Percentiles rank a stretch among this genome's conserved stretches.
phyloP scores from a whole-genome alignment of 495 filamentous ascomycete species.

The Delitschia confertaspora region DNA sequence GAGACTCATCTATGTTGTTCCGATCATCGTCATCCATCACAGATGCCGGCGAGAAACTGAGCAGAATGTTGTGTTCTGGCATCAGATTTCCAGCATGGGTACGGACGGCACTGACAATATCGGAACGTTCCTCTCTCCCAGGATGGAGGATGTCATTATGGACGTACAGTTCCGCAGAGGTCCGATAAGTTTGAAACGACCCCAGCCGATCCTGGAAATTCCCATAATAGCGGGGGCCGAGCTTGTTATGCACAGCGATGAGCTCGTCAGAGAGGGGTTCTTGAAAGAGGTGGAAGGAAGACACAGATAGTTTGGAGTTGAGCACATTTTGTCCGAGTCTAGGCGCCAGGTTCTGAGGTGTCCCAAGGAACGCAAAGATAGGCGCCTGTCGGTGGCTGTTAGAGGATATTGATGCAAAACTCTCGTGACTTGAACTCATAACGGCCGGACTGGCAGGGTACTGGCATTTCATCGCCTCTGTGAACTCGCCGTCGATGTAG shows the following conservation, averaged over 20 bases:
- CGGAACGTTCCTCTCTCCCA: slow-evolving; percentile 83
- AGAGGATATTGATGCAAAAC: slow-evolving; percentile 50
- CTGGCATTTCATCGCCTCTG: slow-evolving; percentile 79
- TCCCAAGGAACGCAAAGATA: slow-evolving; percentile 88
- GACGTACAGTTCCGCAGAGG: slow-evolving; percentile 83
- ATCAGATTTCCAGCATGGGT: slow-evolving; percentile 71
- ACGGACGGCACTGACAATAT: slow-evolving; percentile 80
- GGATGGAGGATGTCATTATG: slow-evolving; percentile 87
- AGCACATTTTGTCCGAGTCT: slow-evolving; percentile 69
- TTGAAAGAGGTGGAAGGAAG: slow-evolving; percentile 78
- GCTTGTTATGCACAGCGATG: slow-evolving; percentile 77
- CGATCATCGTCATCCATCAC: slow-evolving; percentile 68
- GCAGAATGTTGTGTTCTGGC: slow-evolving; percentile 70
- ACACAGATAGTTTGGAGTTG: slow-evolving; percentile 75
- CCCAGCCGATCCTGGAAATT: slow-evolving; percentile 96
- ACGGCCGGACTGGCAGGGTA: slow-evolving; percentile 67
- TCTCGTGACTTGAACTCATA: slow-evolving; percentile 50
- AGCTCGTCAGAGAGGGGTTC: slow-evolving; percentile 87
- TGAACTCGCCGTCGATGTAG: slow-evolving; percentile 87
- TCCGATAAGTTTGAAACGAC: slow-evolving; percentile 91
- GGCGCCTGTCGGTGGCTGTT: slow-evolving; percentile 38
- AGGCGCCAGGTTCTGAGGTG: slow-evolving; percentile 80
- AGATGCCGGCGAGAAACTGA: slow-evolving; percentile 72
- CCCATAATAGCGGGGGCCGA: slow-evolving; percentile 83
- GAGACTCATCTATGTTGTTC: slow-evolving; percentile 59